Evolutionary conservation across 345 rosid species (phyloP), one percentile per base, ranked within the genome.

Genomic region (Balakata baccata): DNA sequence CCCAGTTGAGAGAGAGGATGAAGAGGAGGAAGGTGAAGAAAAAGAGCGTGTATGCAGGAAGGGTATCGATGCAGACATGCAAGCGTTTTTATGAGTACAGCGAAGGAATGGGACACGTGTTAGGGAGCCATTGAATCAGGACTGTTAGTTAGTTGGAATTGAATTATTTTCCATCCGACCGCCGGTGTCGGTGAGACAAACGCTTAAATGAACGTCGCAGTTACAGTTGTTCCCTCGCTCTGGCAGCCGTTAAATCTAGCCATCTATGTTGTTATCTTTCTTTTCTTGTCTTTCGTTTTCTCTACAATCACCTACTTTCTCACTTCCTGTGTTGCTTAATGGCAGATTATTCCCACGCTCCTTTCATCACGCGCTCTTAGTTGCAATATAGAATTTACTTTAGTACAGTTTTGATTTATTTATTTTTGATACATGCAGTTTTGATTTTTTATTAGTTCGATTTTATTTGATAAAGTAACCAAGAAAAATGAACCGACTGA

Each of bases 101-200:
- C n/a, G 43, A 7, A 14, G 5, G 6, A 52, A 43, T 39, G 77
- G 64, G 46, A 64, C 70, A 74, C 77, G 52, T 54, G 64, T 64
- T 58, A n/a, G 4, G 6, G 77, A 7, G 46, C 51, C 43, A 25
- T 45, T 56, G 60, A 39, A 8, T 23, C 5, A 47, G 68, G 16
- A 45, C 5, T 13, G n/a, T n/a, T n/a, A n/a, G 56, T 58, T 70
- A 25, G 65, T 50, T 51, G 46, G 59, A 49, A 25, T 67, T 67
- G 57, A 70, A 45, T n/a, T 53, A 1, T 53, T 25, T 47, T 60
- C 65, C 73, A 70, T 70, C 41, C 65, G 41, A 16, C 14, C 34
- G 38, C 51, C 73, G 65, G 25, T 9, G 64, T 2, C n/a, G n/a
- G n/a, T n/a, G n/a, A n/a, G 45, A 12, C 6, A 5, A 61, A 64